phyloP scores from a whole-genome alignment of 129 eudicot species.

The Arctium lappa region DNA sequence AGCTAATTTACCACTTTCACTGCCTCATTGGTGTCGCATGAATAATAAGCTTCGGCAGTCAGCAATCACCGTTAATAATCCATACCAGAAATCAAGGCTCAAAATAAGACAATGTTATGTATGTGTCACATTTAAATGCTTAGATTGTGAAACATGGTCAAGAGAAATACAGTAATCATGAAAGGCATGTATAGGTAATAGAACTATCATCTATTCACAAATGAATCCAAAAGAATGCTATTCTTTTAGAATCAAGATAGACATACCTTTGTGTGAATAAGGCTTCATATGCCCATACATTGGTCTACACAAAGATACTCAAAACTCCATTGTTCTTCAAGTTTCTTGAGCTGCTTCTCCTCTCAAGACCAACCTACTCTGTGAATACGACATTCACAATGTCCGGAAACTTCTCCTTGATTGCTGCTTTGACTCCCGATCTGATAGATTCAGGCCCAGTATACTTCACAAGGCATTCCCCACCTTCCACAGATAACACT shows the following conservation, averaged over 20 bases:
- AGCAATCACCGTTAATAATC: no score
- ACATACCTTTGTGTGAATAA: background rate
- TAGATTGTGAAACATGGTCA: no score
- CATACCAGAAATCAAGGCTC: no score
- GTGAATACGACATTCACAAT: slow-evolving; percentile 69
- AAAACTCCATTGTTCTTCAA: background rate
- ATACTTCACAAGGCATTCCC: slow-evolving; percentile 73
- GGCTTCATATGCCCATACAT: background rate
- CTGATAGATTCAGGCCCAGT: slow-evolving; percentile 84
- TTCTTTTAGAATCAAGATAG: slow-evolving; percentile 8
- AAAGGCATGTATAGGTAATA: background rate
- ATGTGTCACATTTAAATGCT: no score
- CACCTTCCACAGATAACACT: slow-evolving; percentile 59
- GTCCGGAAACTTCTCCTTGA: slow-evolving; percentile 91
- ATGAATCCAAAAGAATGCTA: background rate
- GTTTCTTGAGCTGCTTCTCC: background rate
- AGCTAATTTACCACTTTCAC: no score
- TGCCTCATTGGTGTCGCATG: no score
- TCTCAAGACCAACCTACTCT: slow-evolving; percentile 19
- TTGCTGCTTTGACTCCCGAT: slow-evolving; percentile 88
- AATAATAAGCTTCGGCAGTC: no score
- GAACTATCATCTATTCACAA: background rate
- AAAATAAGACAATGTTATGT: no score
- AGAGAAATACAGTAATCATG: background rate
- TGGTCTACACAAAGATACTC: background rate